phyloP scores from a whole-genome alignment of 805 yeast genomes.

The Debaryomyces castellii region DNA sequence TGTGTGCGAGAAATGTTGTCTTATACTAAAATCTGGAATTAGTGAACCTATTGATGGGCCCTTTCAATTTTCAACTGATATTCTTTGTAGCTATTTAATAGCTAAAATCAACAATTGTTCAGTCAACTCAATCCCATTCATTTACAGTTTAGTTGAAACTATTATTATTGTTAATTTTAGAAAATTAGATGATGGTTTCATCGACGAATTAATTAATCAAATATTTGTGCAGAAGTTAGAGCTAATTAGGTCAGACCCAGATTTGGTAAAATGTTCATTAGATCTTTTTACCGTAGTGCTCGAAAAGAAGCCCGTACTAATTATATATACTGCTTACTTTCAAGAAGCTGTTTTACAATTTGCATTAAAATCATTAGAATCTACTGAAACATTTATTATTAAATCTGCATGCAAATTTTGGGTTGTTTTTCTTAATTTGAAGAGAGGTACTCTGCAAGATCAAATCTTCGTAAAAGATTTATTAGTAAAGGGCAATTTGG shows the following conservation, averaged over 20 bases:
- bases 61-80: conserved; percentile 49
- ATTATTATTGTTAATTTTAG: conserved; percentile 38
- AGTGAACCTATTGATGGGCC: conserved; percentile 66
- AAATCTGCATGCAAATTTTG: conserved; percentile 56
- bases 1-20: conserved; percentile 62
- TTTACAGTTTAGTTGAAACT: conserved; percentile 47
- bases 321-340: conserved; percentile 34
- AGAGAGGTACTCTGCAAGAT: conserved; percentile 45
- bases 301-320: conserved; percentile 48
- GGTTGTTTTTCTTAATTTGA: conserved; percentile 47
- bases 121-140: conserved; percentile 38
- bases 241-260: conserved; percentile 54
- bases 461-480: conserved; percentile 25
- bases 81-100: conserved; percentile 40
- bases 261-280: conserved; percentile 51
- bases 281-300: conserved; percentile 51
- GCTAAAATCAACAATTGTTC: conserved; percentile 28
- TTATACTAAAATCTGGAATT: conserved; percentile 62
- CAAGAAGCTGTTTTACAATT: conserved; percentile 20
- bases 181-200: conserved; percentile 24
- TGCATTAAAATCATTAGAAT: conserved; percentile 38
- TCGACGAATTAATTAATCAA: conserved; percentile 35
- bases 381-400: conserved; percentile 56
- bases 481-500: conserved; percentile 21
- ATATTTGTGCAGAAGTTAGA: conserved; percentile 36